Percentiles rank a stretch among this genome's conserved stretches.
Evolutionary conservation across 2,329 filamentous ascomycete species (phyloP).

Genomic region (Fusarium compactum): DNA sequence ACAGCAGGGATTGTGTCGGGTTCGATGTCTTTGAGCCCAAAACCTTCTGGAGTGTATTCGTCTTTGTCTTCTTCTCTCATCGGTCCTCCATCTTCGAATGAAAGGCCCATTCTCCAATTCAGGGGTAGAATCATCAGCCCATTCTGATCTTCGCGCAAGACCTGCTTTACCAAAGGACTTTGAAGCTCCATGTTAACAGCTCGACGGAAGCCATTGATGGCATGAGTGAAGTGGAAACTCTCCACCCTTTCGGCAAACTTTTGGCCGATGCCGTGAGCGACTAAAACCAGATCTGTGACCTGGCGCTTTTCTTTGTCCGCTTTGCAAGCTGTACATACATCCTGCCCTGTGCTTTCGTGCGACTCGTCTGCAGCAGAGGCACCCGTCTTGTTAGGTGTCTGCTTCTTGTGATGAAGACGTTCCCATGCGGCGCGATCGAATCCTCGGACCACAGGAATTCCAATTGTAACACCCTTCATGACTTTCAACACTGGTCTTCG

Average conservation of each 20-base stretch:
- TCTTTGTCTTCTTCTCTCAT: conserved; percentile 66
- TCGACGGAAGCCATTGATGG: conserved; percentile 89
- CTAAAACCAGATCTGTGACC: conserved; percentile 88
- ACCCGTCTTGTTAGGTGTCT: conserved; percentile 48
- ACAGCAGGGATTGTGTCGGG: conserved; percentile 90
- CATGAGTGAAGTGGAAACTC: conserved; percentile 97
- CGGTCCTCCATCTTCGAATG: conserved; percentile 82
- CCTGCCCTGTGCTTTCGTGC: conserved; percentile 46
- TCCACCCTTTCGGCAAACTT: conserved; percentile 95
- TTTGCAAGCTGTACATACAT: conserved; percentile 69
- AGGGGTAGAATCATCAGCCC: conserved; percentile 94
- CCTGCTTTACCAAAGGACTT: conserved; percentile 77
- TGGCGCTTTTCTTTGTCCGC: conserved; percentile 73
- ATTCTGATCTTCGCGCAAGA: conserved; percentile 81
- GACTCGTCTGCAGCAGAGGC: conserved; percentile 48
- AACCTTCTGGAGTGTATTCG: conserved; percentile 69
- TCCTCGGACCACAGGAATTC: conserved; percentile 87
- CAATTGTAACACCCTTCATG: conserved; percentile 83
- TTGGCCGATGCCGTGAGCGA: conserved; percentile 96
- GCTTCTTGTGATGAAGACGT: conserved; percentile 69
- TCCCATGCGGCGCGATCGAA: conserved; percentile 86
- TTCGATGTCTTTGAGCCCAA: conserved; percentile 86
- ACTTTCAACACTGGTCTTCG: conserved; percentile 86
- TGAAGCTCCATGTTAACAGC: conserved; percentile 87
- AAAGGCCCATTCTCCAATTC: conserved; percentile 92